A percentile compares a stretch with the other conserved stretches of the same genome.
Conservation (phyloP, 176 grass and related monocot species). For the Poa pratensis region DNA sequence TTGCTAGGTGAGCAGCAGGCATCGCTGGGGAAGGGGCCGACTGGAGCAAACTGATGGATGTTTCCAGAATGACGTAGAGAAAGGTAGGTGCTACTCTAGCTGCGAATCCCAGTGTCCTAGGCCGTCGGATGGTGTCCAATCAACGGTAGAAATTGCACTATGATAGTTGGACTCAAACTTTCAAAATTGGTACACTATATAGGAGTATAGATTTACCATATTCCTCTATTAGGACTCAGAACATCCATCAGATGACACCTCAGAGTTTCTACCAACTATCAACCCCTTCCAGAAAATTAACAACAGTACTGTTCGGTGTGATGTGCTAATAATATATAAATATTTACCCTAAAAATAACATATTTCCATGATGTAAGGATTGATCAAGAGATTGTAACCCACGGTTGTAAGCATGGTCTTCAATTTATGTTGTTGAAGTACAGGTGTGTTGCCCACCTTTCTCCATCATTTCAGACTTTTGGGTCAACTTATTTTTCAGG, state of each 20-base stretch:
- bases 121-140: too few species aligned
- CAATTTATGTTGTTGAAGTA: not conserved
- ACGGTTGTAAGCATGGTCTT: not conserved
- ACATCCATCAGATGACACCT: slow-evolving; percentile 4
- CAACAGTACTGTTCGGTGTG: not conserved
- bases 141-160: too few species aligned
- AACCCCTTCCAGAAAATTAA: slow-evolving; percentile 4
- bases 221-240: not conserved
- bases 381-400: not conserved
- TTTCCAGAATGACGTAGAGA: too few species aligned
- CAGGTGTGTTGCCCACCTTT: not conserved
- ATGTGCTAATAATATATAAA: not conserved
- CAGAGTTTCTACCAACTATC: not conserved
- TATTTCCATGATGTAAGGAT: slow-evolving; percentile 1
- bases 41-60: too few species aligned
- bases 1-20: too few species aligned
- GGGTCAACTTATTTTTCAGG: not conserved
- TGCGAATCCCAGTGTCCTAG: too few species aligned
- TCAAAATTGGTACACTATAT: too few species aligned
- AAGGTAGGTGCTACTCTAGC: too few species aligned
- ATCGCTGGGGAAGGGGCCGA: too few species aligned
- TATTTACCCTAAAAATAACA: not conserved
- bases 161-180: too few species aligned
- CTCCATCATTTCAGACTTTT: not conserved
- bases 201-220: not conserved